Percentiles rank a stretch among this genome's conserved stretches.
Evolutionary conservation across 2,329 filamentous ascomycete species (phyloP).

Genomic region (Aureobasidium uvarum): DNA sequence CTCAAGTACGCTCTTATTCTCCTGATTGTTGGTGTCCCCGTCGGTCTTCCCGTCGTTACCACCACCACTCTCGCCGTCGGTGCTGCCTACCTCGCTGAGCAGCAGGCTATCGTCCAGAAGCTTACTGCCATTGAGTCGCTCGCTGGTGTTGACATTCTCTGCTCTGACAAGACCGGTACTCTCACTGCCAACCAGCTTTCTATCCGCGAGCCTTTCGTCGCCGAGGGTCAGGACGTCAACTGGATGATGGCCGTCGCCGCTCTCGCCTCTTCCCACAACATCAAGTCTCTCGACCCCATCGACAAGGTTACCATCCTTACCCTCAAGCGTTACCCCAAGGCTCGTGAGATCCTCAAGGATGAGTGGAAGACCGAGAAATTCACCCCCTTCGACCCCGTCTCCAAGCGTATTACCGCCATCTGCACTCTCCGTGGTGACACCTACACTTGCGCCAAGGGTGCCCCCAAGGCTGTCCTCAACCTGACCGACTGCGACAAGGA

Average conservation of each 20-base stretch:
- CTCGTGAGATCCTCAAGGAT: slow-evolving; percentile 69
- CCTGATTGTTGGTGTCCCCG: slow-evolving; percentile 74
- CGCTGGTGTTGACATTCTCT: slow-evolving; percentile 73
- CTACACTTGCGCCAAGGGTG: slow-evolving; percentile 74
- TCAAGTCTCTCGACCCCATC: slow-evolving; percentile 74
- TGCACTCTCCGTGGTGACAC: slow-evolving; percentile 67
- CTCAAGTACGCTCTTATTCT: slow-evolving; percentile 68
- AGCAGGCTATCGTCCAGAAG: slow-evolving; percentile 78
- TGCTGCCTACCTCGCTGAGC: slow-evolving; percentile 72
- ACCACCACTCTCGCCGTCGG: slow-evolving; percentile 75
- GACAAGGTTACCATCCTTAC: slow-evolving; percentile 77
- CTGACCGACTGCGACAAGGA: slow-evolving; percentile 66
- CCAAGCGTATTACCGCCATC: slow-evolving; percentile 72
- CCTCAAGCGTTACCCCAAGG: slow-evolving; percentile 73
- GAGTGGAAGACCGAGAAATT: slow-evolving; percentile 77
- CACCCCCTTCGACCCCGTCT: slow-evolving; percentile 75
- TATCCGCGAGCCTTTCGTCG: slow-evolving; percentile 73
- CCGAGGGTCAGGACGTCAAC: slow-evolving; percentile 74
- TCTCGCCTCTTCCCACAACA: slow-evolving; percentile 73
- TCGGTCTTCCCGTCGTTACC: slow-evolving; percentile 76
- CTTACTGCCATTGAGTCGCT: slow-evolving; percentile 75
- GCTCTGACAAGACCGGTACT: slow-evolving; percentile 80
- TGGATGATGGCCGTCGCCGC: slow-evolving; percentile 83
- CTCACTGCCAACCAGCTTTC: slow-evolving; percentile 72
- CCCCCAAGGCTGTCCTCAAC: slow-evolving; percentile 70